Conservation (phyloP, 441 rosid genomes). For the Arabidopsis hybrid region DNA sequence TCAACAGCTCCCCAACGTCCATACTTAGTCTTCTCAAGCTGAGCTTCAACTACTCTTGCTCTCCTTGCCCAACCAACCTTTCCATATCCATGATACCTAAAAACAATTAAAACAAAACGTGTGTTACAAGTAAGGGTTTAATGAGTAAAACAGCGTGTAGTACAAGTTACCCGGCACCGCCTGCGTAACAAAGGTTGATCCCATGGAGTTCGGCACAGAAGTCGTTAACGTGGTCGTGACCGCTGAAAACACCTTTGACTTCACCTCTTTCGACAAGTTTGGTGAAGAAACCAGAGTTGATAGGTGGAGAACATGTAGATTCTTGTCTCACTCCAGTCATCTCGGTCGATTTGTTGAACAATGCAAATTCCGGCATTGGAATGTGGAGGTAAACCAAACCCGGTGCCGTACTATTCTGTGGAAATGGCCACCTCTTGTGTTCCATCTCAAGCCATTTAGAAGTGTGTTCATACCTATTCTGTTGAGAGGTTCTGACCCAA, state of each 20-base stretch:
- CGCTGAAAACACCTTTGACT: constrained; percentile 80
- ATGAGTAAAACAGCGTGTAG: not conserved
- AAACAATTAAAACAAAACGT: not conserved
- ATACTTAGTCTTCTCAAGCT: constrained; percentile 61
- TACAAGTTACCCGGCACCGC: constrained; percentile 61
- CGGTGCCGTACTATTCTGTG: constrained; percentile 70
- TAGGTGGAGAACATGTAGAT: constrained; percentile 61
- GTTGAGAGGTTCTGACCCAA: constrained; percentile 88
- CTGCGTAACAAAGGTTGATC: constrained; percentile 83
- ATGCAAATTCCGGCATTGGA: constrained; percentile 73
- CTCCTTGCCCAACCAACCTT: constrained; percentile 86
- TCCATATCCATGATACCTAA: constrained; percentile 87
- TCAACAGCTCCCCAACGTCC: constrained; percentile 75
- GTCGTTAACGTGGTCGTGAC: constrained; percentile 84
- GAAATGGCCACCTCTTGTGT: constrained; percentile 60
- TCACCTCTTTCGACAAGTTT: constrained; percentile 79
- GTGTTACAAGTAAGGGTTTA: constrained; percentile 18
- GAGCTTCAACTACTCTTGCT: constrained; percentile 68
- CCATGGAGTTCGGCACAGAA: constrained; percentile 71
- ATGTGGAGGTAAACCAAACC: constrained; percentile 85
- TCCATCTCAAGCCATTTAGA: constrained; percentile 66
- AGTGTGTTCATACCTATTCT: constrained; percentile 72
- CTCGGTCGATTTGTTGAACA: constrained; percentile 58
- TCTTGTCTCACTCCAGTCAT: constrained; percentile 76
- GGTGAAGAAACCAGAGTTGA: constrained; percentile 88